These are phyloP conservation scores for Globisporangium mamillatum DNA, from an alignment of 352 stramenopile species.

Conservation along the genomic window DNA sequence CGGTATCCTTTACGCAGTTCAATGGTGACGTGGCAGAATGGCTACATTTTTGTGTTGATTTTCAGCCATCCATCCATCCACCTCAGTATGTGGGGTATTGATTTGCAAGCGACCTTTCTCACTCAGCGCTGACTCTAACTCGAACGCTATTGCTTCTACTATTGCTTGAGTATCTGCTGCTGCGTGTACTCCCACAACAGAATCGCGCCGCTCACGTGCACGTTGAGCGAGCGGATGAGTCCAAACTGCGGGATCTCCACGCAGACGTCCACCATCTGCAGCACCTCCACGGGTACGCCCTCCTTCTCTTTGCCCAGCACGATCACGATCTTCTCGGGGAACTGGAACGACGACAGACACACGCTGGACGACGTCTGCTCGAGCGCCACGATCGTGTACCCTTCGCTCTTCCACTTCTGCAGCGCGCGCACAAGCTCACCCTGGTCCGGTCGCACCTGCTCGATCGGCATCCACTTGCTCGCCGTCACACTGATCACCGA, in stretches of 20 bases:
- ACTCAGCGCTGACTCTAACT: background rate
- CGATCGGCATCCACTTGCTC: conserved; percentile 94
- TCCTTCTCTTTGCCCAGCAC: conserved; percentile 97
- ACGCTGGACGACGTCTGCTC: conserved; percentile 93
- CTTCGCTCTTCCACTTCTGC: conserved; percentile 73
- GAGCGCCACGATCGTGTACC: conserved; percentile 92
- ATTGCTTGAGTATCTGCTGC: conserved; percentile 55
- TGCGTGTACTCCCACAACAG: conserved; percentile 96
- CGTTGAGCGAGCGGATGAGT: conserved; percentile 96
- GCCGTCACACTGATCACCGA: conserved; percentile 90
- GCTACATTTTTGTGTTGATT: background rate
- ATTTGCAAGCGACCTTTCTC: background rate
- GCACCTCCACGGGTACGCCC: conserved; percentile 93
- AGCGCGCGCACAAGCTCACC: conserved; percentile 36
- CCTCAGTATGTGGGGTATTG: background rate
- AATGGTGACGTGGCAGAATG: background rate
- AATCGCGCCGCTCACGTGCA: conserved; percentile 95
- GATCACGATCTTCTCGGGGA: conserved; percentile 91
- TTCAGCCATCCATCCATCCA: background rate
- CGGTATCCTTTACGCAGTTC: background rate
- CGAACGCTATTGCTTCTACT: background rate
- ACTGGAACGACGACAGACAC: conserved; percentile 77
- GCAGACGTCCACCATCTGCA: conserved; percentile 94
- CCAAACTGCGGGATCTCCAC: conserved; percentile 98
- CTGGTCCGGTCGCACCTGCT: conserved; percentile 74